Conservation (phyloP, 768 basidiomycete genomes). For the Trametes cingulata region DNA sequence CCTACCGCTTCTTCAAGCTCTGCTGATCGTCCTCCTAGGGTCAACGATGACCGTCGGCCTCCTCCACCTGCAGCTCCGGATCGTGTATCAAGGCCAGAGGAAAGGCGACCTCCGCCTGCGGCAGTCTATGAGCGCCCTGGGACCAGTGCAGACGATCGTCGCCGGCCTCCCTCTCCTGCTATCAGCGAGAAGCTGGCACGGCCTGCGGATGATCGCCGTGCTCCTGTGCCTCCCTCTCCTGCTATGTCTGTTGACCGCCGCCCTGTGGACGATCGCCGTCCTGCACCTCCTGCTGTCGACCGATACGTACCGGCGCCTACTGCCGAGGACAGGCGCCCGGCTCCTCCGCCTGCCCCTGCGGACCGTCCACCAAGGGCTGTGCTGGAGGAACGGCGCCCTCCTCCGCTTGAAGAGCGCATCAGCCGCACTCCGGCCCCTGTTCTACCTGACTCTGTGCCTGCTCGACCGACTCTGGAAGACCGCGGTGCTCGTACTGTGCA, state of each 20-base stretch:
- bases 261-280: constrained; percentile 16
- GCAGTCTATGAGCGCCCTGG: constrained; percentile 1
- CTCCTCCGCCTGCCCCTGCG: neutral
- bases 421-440: constrained; percentile 1
- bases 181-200: constrained; percentile 6
- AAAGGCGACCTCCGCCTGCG: constrained; percentile 10
- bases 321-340: constrained; percentile 14
- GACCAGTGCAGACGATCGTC: constrained; percentile 20
- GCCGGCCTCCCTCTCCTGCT: constrained; percentile 12
- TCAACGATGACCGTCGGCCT: constrained; percentile 16
- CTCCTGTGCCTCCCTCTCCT: constrained; percentile 3
- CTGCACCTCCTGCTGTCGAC: constrained; percentile 10
- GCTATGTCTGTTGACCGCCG: constrained; percentile 5
- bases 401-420: constrained; percentile 9
- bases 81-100: constrained; percentile 17
- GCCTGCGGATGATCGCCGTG: constrained; percentile 23
- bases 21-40: constrained; percentile 1
- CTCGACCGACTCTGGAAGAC: constrained; percentile 22
- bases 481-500: constrained; percentile 16
- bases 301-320: neutral
- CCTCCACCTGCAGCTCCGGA: constrained; percentile 9
- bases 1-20: neutral
- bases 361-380: constrained; percentile 5
- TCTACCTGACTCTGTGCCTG: constrained; percentile 5
- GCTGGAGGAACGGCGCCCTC: constrained; percentile 13